Evolutionary conservation across 441 rosid species (phyloP).

Genomic region (Macaranga tanarius): DNA sequence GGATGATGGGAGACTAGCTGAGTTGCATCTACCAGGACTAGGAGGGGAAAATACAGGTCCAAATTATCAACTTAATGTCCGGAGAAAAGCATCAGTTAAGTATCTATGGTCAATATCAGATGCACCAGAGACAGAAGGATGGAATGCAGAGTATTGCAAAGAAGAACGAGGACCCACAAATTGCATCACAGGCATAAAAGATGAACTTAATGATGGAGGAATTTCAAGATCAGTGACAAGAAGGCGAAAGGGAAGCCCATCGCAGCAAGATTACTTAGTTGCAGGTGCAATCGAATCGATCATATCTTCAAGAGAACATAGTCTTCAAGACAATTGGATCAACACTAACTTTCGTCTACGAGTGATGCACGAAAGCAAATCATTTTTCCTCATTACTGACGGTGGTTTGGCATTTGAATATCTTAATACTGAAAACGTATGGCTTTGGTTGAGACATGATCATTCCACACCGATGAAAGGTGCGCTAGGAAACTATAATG

Average conservation of each 20-base stretch:
- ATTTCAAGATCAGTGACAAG: slow-evolving; percentile 40
- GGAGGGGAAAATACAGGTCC: slow-evolving; percentile 66
- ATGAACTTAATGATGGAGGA: slow-evolving; percentile 46
- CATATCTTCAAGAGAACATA: slow-evolving; percentile 29
- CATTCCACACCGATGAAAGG: slow-evolving; percentile 64
- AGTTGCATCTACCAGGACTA: slow-evolving; percentile 55
- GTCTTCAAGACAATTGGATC: slow-evolving; percentile 39
- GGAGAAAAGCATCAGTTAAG: slow-evolving; percentile 41
- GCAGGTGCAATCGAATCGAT: slow-evolving; percentile 24
- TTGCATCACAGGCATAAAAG: slow-evolving; percentile 56
- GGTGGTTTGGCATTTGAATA: slow-evolving; percentile 58
- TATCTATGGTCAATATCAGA: slow-evolving; percentile 56
- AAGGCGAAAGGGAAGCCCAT: slow-evolving; percentile 45
- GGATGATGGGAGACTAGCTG: slow-evolving; percentile 70
- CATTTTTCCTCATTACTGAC: slow-evolving; percentile 57
- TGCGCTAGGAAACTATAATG: slow-evolving; percentile 60
- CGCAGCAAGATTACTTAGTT: slow-evolving; percentile 42
- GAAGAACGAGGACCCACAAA: slow-evolving; percentile 64
- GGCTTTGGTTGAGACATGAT: slow-evolving; percentile 72
- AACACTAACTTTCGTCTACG: slow-evolving; percentile 49
- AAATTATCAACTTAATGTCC: slow-evolving; percentile 33
- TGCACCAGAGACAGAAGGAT: slow-evolving; percentile 71
- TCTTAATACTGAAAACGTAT: slow-evolving; percentile 51
- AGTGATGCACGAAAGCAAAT: slow-evolving; percentile 53
- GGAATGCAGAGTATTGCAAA: slow-evolving; percentile 79